Evolutionary conservation across 129 eudicot genomes (phyloP).

Genomic region (Pulicaria dysenterica): DNA sequence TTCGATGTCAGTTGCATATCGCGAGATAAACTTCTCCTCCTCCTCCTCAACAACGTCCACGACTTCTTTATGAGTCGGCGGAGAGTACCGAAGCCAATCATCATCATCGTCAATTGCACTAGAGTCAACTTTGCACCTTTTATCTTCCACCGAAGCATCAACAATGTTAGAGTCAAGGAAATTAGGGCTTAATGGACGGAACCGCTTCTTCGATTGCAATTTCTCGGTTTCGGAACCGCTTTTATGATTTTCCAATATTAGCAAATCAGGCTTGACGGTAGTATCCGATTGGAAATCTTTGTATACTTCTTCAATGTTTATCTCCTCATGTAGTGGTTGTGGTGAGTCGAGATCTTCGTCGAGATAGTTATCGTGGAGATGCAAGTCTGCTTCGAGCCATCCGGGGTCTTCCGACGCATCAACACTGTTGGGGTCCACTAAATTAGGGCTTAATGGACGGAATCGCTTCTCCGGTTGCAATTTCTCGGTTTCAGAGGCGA

Average conservation of each 20-base stretch:
- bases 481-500: slow-evolving; percentile 20
- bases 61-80: slow-evolving; percentile 24
- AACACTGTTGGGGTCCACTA: neutral
- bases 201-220: slow-evolving; percentile 48
- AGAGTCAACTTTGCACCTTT: slow-evolving; percentile 41
- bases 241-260: slow-evolving; percentile 25
- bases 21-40: slow-evolving; percentile 59
- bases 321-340: slow-evolving; percentile 18
- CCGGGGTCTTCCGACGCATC: slow-evolving; percentile 54
- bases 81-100: slow-evolving; percentile 60
- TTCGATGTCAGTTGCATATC: slow-evolving; percentile 66
- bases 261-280: slow-evolving; percentile 24
- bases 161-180: neutral
- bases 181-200: slow-evolving; percentile 32
- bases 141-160: slow-evolving; percentile 25
- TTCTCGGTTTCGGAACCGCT: slow-evolving; percentile 15
- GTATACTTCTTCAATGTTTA: slow-evolving; percentile 11
- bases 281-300: slow-evolving; percentile 25
- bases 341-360: slow-evolving; percentile 46
- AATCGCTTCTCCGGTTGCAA: slow-evolving; percentile 49
- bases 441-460: slow-evolving; percentile 33
- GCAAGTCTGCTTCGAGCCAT: slow-evolving; percentile 77
- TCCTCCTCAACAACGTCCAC: slow-evolving; percentile 29
- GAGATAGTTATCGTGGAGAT: slow-evolving; percentile 46
- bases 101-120: slow-evolving; percentile 33